A percentile compares a stretch with the other conserved stretches of the same genome.
phyloP scores from a whole-genome alignment of 305 asterid species.

The Salvia sclarea region DNA sequence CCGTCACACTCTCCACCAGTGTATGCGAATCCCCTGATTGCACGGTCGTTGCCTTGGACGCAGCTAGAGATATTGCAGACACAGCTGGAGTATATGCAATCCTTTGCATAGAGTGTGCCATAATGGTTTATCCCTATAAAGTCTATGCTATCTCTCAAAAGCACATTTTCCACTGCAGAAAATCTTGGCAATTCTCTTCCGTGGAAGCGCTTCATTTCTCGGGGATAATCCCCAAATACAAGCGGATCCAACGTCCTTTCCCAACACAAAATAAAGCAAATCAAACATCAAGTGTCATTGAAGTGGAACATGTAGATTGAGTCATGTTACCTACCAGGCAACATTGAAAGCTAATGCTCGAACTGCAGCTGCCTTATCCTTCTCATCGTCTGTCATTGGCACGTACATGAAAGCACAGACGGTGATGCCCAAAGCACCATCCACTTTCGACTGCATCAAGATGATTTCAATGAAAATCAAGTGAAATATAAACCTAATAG shows the following conservation, averaged over 20 bases:
- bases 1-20: conserved; percentile 53
- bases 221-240: conserved; percentile 77
- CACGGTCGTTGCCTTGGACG: conserved; percentile 48
- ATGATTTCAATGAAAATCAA: not conserved
- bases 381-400: conserved; percentile 47
- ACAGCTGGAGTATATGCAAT: conserved; percentile 64
- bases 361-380: conserved; percentile 65
- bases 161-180: conserved; percentile 52
- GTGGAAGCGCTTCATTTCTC: conserved; percentile 61
- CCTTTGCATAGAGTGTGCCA: conserved; percentile 68
- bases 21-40: conserved; percentile 59
- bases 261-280: not conserved
- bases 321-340: conserved; percentile 63
- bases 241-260: conserved; percentile 73
- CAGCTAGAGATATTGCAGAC: conserved; percentile 47
- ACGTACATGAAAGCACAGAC: conserved; percentile 54
- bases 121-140: conserved; percentile 83
- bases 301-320: not conserved
- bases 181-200: conserved; percentile 57
- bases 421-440: conserved; percentile 60
- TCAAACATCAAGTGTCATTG: not conserved
- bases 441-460: conserved; percentile 50
- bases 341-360: conserved; percentile 65
- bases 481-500: no score
- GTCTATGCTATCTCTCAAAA: conserved; percentile 59